Evolutionary conservation across 2,329 filamentous ascomycete species (phyloP), one percentile per base, ranked within the genome.

Genomic region (Penicillium brevicompactum): DNA sequence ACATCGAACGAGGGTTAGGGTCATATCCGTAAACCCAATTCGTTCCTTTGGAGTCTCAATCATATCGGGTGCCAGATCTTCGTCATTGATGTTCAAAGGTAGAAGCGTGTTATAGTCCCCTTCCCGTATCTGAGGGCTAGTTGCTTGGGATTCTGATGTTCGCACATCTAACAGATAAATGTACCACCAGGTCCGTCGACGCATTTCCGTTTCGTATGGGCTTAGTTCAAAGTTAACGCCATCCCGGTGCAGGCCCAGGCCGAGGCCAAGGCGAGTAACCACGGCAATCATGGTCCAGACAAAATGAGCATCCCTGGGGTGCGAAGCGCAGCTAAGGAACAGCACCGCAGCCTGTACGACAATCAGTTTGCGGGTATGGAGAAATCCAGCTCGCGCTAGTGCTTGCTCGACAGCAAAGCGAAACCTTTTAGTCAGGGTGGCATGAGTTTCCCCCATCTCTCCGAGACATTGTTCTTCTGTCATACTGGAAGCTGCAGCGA

Each of bases 1-100:
- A 30, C 66, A 56, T 4, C 41, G 30, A 24, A 58, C 53, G 13
- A 69, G 43, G 24, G 46, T 67, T 41, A 65, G 66, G 5, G 61
- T 22, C 59, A 70, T 65, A n/a, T 68, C 66, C 2, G 62, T 65
- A n/a, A 47, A 58, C 2, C 57, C 56, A 1, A n/a, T 14, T 5
- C 43, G 41, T 11, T 16, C 14, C 8, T 27, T 22, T 3, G 51
- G 58, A 4, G 34, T 2, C 2, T 41, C 18, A 5, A 27, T 49
- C 62, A 65, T 61, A 2, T 44, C 27, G 4, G 58, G 49, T n/a
- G 62, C 37, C 9, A 61, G 55, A 42, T 44, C 50, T 2, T 51
- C 24, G 32, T 66, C 64, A 13, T 46, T 49, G 2, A 63, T 30
- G 16, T 62, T 71, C 1, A 31, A 55, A 1, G 64, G 63, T 3